Evolutionary conservation across 768 basidiomycete species (phyloP).

Genomic region (Leccinellum albellum): DNA sequence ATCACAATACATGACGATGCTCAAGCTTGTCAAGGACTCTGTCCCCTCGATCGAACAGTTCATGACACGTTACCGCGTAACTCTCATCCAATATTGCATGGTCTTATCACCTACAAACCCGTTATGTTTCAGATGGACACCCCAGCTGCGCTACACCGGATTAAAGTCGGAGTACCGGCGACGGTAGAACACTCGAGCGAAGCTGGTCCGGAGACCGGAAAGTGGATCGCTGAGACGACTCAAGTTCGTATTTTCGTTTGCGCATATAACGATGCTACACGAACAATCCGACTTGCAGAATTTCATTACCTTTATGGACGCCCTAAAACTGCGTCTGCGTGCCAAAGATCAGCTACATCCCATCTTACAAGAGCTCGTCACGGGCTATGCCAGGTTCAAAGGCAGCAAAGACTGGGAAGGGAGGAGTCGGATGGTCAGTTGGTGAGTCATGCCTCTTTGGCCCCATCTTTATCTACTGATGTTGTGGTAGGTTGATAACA

Average conservation of each 20-base stretch:
- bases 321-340: constrained; percentile 84
- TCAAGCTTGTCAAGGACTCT: constrained; percentile 89
- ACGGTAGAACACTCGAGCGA: constrained; percentile 95
- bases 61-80: constrained; percentile 81
- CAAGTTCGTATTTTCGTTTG: constrained; percentile 51
- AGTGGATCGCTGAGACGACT: constrained; percentile 97
- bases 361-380: constrained; percentile 91
- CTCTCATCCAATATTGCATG: not conserved
- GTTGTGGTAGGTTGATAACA: constrained; percentile 74
- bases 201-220: constrained; percentile 87
- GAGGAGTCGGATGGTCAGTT: constrained; percentile 81
- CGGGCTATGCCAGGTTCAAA: constrained; percentile 90
- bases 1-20: constrained; percentile 95
- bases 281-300: constrained; percentile 45
- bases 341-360: constrained; percentile 98
- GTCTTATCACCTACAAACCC: not conserved
- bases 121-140: constrained; percentile 71
- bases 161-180: constrained; percentile 91
- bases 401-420: constrained; percentile 97
- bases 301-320: constrained; percentile 99
- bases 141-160: constrained; percentile 85
- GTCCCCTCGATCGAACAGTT: constrained; percentile 86
- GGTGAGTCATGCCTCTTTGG: constrained; percentile 46
- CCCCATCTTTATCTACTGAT: not conserved
- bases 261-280: not conserved